Base-by-base conservation (phyloP, 192 early-diverging fungal species). In the Coemansia sp. region DNA sequence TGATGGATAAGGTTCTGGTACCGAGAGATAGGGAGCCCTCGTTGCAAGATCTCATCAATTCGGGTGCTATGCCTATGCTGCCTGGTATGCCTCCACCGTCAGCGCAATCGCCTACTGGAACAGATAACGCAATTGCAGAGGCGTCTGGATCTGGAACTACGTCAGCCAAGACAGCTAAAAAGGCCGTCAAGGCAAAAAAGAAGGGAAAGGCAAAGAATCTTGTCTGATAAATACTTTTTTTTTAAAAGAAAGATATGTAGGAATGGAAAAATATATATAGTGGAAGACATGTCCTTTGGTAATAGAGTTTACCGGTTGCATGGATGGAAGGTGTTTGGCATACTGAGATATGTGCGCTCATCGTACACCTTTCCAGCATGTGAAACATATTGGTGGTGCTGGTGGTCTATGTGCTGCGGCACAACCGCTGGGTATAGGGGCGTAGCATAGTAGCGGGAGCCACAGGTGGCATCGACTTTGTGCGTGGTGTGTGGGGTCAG, bases 21-120 rank as follows among this genome's bases (percentile, higher is more conserved):
- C 72, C 68, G 10, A 71, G 82, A 22, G 82, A 85, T 27, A 79
- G 66, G 71, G 82, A 85, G 52, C 78, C 82, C 3, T 65, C 68
- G 20, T 18, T 85, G 69, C 65, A 80, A 69, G 82, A 85, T 20
- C 63, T 85, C 3, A 79, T 85, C 47, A 75, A 71, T 41, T 79
- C 74, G 31, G 82, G 78, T 18, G 75, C 82, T 5, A 67, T 79
- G 65, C 77, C 77, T 5, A 43, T 73, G 59, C 42, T 80, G 44
- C 82, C 82, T 13, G 82, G 82, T 1, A 70, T 78, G 72, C 47
- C 63, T 1, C 77, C 77, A 42, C 31, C 59, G 8, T 52, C 65
- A 64, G 38, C 49, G n/a, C 55, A 52, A 6, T 29, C 41, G 27
- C 34, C 64, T 22, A 16, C 36, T 16, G 16, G 31, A 12, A 5